Evolutionary conservation across 1,284 basidiomycete genomes (phyloP).

Genomic region (Melampsora larici-populina): DNA sequence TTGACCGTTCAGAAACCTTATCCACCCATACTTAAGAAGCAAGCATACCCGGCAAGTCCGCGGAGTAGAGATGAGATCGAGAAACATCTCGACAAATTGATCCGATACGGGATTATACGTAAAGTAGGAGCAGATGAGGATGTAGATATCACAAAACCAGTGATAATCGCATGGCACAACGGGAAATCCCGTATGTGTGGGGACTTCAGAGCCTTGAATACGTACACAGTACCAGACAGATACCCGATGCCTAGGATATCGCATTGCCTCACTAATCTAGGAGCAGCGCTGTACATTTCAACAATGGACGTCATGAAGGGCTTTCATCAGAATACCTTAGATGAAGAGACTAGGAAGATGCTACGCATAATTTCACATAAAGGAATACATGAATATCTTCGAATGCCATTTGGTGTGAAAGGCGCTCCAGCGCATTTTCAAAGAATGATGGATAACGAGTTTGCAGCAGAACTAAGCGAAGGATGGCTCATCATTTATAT

Average conservation of each 20-base stretch:
- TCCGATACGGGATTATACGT: not conserved
- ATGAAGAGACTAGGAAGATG: not conserved
- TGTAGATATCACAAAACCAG: not conserved
- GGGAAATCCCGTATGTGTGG: no score
- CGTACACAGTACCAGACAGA: no score
- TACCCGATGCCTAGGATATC: not conserved
- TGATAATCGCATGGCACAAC: no score
- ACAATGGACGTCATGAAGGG: not conserved
- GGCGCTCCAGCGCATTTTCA: not conserved
- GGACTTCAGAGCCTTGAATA: not conserved
- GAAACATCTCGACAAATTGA: not conserved
- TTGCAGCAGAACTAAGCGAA: not conserved
- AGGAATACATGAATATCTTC: not conserved
- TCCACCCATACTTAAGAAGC: not conserved
- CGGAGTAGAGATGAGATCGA: not conserved
- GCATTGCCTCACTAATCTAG: not conserved
- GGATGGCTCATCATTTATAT: not conserved
- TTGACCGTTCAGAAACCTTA: not conserved
- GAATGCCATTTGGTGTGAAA: conserved; percentile 1
- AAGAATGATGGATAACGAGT: not conserved
- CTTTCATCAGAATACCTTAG: not conserved
- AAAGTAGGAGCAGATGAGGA: not conserved
- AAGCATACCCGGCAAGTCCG: not conserved
- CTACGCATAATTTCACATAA: not conserved
- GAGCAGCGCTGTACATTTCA: not conserved